phyloP scores from a whole-genome alignment of 176 grass and related monocot genomes.

The Echinochloa phyllopogon region DNA sequence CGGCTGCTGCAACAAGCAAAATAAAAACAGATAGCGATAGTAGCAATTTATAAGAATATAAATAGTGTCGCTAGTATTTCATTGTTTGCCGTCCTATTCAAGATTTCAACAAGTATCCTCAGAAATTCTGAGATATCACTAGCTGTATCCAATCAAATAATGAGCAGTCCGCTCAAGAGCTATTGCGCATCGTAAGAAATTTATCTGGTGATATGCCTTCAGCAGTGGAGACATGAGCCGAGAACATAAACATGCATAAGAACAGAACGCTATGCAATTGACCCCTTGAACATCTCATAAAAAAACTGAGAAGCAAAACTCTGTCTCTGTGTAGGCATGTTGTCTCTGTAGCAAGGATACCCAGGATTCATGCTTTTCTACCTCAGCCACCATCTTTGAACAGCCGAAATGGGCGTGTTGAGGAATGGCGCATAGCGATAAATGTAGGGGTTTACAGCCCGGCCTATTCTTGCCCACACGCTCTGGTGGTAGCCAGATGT shows the following conservation, averaged over 20 bases:
- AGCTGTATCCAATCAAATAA: not conserved
- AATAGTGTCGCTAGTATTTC: not conserved
- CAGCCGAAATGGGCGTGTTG: constrained; percentile 64
- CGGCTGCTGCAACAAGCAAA: not conserved
- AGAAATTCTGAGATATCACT: not conserved
- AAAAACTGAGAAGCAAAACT: not conserved
- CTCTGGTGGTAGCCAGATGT: constrained; percentile 82
- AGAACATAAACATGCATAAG: constrained; percentile 30
- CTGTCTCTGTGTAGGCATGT: not conserved
- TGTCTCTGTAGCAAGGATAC: not conserved
- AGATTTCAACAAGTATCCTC: constrained; percentile 8
- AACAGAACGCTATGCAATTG: constrained; percentile 16
- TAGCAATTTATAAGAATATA: not conserved
- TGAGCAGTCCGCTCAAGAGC: constrained; percentile 1
- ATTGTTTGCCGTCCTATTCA: not conserved
- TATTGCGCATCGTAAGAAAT: constrained; percentile 10
- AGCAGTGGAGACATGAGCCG: constrained; percentile 20
- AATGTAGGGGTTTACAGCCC: constrained; percentile 68
- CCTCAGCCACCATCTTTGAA: constrained; percentile 96
- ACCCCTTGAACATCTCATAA: constrained; percentile 3
- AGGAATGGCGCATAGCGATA: constrained; percentile 71
- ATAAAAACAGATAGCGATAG: not conserved
- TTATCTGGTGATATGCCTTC: not conserved
- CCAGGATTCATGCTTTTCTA: constrained; percentile 39
- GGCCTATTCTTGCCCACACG: constrained; percentile 81